Percentiles rank a stretch among this genome's conserved stretches.
phyloP scores from a whole-genome alignment of 75 land plant species.

The Selaginella moellendorffii region DNA sequence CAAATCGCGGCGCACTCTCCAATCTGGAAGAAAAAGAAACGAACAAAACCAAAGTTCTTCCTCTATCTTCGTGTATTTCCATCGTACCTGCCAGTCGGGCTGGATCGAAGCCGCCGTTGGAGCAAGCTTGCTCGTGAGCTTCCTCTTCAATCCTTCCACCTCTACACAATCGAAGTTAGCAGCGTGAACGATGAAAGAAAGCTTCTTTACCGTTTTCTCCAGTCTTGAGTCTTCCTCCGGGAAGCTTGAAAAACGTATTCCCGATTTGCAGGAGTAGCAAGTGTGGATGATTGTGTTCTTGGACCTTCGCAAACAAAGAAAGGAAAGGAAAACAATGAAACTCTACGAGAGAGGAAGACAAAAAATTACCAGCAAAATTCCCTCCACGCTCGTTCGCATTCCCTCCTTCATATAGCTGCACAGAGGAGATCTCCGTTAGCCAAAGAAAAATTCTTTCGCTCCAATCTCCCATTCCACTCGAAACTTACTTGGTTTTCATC shows the following conservation, averaged over 20 bases:
- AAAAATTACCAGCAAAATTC: conserved; percentile 65
- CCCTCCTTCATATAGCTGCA: conserved; percentile 96
- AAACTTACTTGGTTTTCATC: conserved; percentile 90
- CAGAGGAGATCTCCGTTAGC: too few relatives aligned
- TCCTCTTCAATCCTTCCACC: conserved; percentile 91
- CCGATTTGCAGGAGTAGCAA: conserved; percentile 88
- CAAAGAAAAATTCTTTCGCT: too few relatives aligned
- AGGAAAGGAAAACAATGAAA: background rate
- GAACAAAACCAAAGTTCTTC: background rate
- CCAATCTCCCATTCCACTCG: too few relatives aligned
- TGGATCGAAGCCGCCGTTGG: conserved; percentile 51
- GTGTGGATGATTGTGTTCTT: conserved; percentile 98
- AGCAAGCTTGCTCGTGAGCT: conserved; percentile 87
- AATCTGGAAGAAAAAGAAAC: conserved; percentile 34
- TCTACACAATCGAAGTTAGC: conserved; percentile 30
- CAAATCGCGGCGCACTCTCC: conserved; percentile 98
- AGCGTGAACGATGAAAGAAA: background rate
- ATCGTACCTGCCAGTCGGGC: conserved; percentile 72
- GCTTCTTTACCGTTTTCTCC: conserved; percentile 80
- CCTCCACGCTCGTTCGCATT: conserved; percentile 96
- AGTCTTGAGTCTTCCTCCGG: conserved; percentile 93
- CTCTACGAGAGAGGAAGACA: background rate
- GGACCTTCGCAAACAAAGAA: conserved; percentile 44
- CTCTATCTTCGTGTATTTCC: background rate
- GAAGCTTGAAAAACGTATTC: conserved; percentile 93